Evolutionary conservation across 2,329 filamentous ascomycete species (phyloP).

Genomic region (Cytospora schulzeri): DNA sequence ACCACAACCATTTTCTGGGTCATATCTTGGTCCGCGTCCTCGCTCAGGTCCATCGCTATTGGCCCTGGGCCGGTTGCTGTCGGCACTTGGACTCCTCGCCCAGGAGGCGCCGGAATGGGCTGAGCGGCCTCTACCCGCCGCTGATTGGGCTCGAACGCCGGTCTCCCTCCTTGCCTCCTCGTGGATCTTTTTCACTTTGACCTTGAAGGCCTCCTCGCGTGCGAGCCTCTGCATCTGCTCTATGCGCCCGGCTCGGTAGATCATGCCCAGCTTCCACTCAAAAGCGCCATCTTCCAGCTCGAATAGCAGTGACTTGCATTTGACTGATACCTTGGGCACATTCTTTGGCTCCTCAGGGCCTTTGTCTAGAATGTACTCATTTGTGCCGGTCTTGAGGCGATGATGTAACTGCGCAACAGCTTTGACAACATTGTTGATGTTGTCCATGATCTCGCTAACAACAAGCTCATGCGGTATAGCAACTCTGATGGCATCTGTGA

Average conservation of each 20-base stretch:
- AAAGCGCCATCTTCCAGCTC: slow-evolving; percentile 96
- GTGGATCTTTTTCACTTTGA: slow-evolving; percentile 83
- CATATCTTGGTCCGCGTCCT: slow-evolving; percentile 65
- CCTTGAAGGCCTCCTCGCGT: slow-evolving; percentile 82
- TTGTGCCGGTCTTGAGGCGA: slow-evolving; percentile 82
- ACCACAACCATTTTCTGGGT: slow-evolving; percentile 74
- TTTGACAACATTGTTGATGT: slow-evolving; percentile 84
- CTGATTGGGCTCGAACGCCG: slow-evolving; percentile 59
- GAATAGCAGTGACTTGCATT: slow-evolving; percentile 80
- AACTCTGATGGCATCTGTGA: slow-evolving; percentile 81
- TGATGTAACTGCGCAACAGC: slow-evolving; percentile 89
- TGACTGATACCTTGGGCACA: slow-evolving; percentile 82
- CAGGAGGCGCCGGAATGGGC: slow-evolving; percentile 39
- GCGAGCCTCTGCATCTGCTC: slow-evolving; percentile 91
- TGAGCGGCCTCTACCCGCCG: slow-evolving; percentile 44
- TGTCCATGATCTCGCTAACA: slow-evolving; percentile 90
- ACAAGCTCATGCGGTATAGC: slow-evolving; percentile 90
- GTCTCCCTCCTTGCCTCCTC: slow-evolving; percentile 61
- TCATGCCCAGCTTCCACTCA: slow-evolving; percentile 94
- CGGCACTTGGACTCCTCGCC: slow-evolving; percentile 59
- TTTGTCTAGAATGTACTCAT: slow-evolving; percentile 87
- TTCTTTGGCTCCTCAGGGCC: slow-evolving; percentile 81
- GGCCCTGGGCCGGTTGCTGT: slow-evolving; percentile 44
- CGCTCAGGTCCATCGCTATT: slow-evolving; percentile 39
- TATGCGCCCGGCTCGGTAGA: slow-evolving; percentile 84